Evolutionary conservation across 2,329 filamentous ascomycete genomes (phyloP), one percentile per base, ranked within the genome.

Genomic region (Sporothrix schenckii): DNA sequence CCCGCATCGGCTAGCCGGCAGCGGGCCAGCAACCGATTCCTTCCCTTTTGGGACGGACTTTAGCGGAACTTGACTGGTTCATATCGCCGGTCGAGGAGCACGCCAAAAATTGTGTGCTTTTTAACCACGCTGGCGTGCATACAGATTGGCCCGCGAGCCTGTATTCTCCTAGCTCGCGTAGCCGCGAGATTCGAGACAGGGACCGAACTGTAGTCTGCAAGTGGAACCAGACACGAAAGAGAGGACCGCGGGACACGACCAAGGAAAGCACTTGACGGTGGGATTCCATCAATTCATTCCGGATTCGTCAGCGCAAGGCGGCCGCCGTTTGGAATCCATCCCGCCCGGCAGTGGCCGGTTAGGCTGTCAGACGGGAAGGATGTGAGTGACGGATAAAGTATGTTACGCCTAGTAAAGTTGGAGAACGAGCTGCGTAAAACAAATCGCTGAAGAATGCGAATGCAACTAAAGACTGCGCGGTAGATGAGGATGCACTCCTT

Each of bases 21-120:
- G n/a, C 60, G 21, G 41, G 41, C 60, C 60, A 44, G 60, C 60
- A 63, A 49, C 58, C 3, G 11, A 2, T 56, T 56, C 34, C 34
- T 56, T 16, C 10, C 14, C 50, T n/a, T 54, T 54, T 54, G 19
- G 52, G 52, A 11, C 24, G 21, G 10, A 14, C 24, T 16, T 24
- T 30, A 54, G 24, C 52, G 54, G 27, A 30, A 19, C 56, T 41
- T 7, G 10, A 39, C 21, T 30, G 52, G 30, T 16, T 30, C 27
- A n/a, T 58, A 60, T 60, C 56, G 56, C 56, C 34, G 53, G 53
- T 56, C n/a, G 53, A 16, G 34, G 30, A 60, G 56, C 56, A 60
- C 34, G 11, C 30, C 34, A 47, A 30, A 47, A 47, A 63, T 63
- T 63, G 58, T 63, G 58, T 63, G 58, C 58, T 60, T 21, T 47